Conservation (phyloP, 2,329 filamentous ascomycete genomes). For the Aaosphaeria arxii region DNA sequence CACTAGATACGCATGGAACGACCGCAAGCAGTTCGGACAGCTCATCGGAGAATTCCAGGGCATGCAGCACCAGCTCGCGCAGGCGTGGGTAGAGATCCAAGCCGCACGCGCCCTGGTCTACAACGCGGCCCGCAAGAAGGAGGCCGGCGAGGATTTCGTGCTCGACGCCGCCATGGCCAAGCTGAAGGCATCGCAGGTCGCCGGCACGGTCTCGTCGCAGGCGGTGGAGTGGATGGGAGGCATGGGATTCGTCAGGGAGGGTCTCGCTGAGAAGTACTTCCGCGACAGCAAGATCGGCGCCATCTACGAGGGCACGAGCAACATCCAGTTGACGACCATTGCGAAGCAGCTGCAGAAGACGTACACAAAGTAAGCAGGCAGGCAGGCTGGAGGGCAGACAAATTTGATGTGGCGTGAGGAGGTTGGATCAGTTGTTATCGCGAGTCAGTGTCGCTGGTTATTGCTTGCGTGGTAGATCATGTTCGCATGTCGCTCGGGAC, state of each 20-base stretch:
- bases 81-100: constrained; percentile 89
- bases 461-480: no score
- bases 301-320: constrained; percentile 91
- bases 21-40: constrained; percentile 93
- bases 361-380: constrained; percentile 54
- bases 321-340: constrained; percentile 69
- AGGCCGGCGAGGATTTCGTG: constrained; percentile 93
- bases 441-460: not conserved
- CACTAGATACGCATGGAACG: constrained; percentile 87
- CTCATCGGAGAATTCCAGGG: constrained; percentile 96
- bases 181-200: constrained; percentile 89
- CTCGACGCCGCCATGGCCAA: constrained; percentile 98
- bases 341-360: constrained; percentile 67
- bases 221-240: constrained; percentile 99
- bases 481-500: no score
- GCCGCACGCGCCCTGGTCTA: constrained; percentile 90
- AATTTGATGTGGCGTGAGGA: not conserved
- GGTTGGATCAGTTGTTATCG: not conserved
- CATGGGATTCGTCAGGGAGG: constrained; percentile 97
- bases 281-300: constrained; percentile 97
- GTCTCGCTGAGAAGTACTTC: constrained; percentile 96
- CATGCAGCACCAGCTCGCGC: constrained; percentile 98
- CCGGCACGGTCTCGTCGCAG: constrained; percentile 76
- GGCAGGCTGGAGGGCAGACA: not conserved
- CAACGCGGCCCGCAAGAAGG: constrained; percentile 97